phyloP scores from a whole-genome alignment of 768 basidiomycete genomes.

The Lentinus tigrinus region DNA sequence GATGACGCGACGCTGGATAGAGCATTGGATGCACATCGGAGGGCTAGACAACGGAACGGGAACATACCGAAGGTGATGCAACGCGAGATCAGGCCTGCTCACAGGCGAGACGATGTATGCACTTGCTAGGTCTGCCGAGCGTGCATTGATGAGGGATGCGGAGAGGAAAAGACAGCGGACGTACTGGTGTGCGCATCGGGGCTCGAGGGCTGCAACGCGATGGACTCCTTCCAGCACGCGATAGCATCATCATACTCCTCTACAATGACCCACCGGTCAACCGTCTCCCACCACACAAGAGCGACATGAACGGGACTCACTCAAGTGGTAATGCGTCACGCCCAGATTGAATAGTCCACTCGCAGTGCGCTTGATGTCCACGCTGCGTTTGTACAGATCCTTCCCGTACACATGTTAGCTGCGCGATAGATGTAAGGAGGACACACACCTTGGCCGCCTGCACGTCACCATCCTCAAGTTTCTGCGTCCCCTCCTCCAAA shows the following conservation, averaged over 20 bases:
- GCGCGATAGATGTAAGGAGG: background rate
- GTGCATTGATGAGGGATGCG: constrained; percentile 17
- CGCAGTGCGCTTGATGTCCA: constrained; percentile 76
- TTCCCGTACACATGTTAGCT: constrained; percentile 7
- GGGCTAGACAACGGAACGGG: constrained; percentile 26
- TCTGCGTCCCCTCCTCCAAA: constrained; percentile 80
- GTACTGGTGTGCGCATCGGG: constrained; percentile 86
- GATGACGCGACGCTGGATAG: constrained; percentile 68
- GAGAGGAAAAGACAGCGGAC: constrained; percentile 28
- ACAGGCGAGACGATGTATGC: constrained; percentile 83
- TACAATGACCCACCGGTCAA: constrained; percentile 27
- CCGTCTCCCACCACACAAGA: background rate
- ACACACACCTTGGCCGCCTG: constrained; percentile 59
- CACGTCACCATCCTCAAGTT: constrained; percentile 85
- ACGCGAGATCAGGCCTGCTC: constrained; percentile 80
- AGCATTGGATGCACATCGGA: constrained; percentile 27
- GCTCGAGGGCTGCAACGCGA: constrained; percentile 76
- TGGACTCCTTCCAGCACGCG: constrained; percentile 82
- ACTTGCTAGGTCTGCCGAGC: constrained; percentile 73
- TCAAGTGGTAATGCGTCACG: constrained; percentile 87
- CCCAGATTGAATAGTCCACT: constrained; percentile 87
- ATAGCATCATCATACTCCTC: constrained; percentile 90
- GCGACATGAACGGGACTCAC: constrained; percentile 39
- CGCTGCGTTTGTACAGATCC: constrained; percentile 69
- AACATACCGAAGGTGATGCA: constrained; percentile 76